Evolutionary conservation across 495 filamentous ascomycete genomes (phyloP), one percentile per base, ranked within the genome.

Genomic region (Peziza echinospora): DNA sequence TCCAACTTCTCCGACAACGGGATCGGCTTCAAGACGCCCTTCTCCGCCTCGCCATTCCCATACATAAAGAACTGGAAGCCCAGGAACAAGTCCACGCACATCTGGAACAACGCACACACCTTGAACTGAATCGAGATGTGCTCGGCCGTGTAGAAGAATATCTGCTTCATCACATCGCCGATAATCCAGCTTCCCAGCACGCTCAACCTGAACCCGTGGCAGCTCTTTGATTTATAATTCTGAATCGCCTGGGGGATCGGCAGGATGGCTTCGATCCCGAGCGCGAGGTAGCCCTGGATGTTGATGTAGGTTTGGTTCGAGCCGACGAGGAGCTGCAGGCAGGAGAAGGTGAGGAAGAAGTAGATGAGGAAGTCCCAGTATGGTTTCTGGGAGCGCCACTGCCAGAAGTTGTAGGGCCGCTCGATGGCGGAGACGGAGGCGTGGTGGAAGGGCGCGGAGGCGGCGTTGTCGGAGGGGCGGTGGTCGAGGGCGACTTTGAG

Each of bases 101-200:
- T 84, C 66, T 97, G 89, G 63, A 96, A 89, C 26, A 91, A 71
- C 49, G 82, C 89, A 55, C 89, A 94, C 42, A 86, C 51, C 63
- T 91, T 91, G 67, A 97, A 97, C 1, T 84, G 75, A 70, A 73
- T 73, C 0, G 86, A 83, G 41, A 97, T 83, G 44, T 77, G 72
- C 10, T 68, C 67, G 10, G 80, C 77, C 26, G 70, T 75, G 60
- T 84, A 85, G 64, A 96, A 94, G 67, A 82, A 97, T 41, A 78
- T 78, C 75, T 93, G 81, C 69, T 97, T 97, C 80, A 93, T 91
- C 26, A 73, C 65, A 64, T 97, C 89, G 52, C 89, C 89, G 10
- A 83, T 61, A 50, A 97, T 64, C 89, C 89, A 97, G 41, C 80
- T 84, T 4, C 69, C 77, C 21, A 94, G 64, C 5, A 97, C 84